Evolutionary conservation across 345 rosid genomes (phyloP), one percentile per base, ranked within the genome.

Genomic region (Melastoma malabathricum): DNA sequence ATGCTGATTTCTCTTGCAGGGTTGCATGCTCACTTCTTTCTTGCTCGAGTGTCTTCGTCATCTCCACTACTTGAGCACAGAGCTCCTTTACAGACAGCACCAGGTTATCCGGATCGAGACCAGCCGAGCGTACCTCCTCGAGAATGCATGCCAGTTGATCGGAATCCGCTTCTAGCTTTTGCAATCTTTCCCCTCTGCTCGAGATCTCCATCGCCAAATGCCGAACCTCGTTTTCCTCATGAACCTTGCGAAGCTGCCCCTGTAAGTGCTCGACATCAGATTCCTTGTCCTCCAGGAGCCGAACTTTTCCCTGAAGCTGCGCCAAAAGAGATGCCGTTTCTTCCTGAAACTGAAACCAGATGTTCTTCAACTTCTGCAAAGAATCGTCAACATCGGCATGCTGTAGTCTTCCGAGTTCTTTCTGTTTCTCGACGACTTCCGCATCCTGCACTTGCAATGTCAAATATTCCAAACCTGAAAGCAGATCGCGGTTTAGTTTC

Each of bases 271-370:
- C 77, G 51, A 78, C 80, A 62, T 44, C 62, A 48, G 63, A 60
- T 75, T 82, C 92, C 74, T 78, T 68, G 54, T 77, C 86, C 75
- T 74, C 75, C 50, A 83, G 60, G 61, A 59, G 68, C 43, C 71
- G 75, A 58, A 71, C 48, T 66, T 80, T 75, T 43, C 60, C 79
- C 61, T 78, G 77, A 53, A 89, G 74, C 60, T 78, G 87, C 27
- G 58, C 56, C 18, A 71, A 83, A 60, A 83, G 68, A 60, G 84
- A 68, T 66, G 70, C 80, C 59, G 83, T 70, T 59, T 90, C 96
- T 59, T 86, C 94, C 75, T 86, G 96, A 58, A 88, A 78, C 63
- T 83, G 90, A 66, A 95, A 79, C 68, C 83, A 90, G 68, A 86
- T 60, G 62, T 83, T 78, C 58, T 86, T 94, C 68, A 89, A 56